Percentiles rank a stretch among this genome's conserved stretches.
Conservation (phyloP, 1,284 basidiomycete genomes). For the Phlebopus sp. region DNA sequence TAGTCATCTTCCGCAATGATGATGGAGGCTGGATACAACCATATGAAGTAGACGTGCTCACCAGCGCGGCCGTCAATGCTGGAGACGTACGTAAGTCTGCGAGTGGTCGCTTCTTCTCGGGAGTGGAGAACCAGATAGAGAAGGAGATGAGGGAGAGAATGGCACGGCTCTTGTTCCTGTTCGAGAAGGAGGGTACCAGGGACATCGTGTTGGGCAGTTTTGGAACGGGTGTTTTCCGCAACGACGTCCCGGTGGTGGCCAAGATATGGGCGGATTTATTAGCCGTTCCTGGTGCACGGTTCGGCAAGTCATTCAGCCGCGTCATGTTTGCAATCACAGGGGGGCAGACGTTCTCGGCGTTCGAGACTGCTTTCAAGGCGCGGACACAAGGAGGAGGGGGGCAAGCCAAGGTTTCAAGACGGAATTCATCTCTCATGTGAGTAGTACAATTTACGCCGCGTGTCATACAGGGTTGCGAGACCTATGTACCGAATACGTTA, state of each 20-base stretch:
- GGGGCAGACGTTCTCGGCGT: conserved; percentile 46
- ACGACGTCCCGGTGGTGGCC: conserved; percentile 54
- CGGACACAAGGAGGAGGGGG: too few relatives aligned
- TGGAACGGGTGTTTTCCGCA: conserved; percentile 71
- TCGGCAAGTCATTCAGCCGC: conserved; percentile 53
- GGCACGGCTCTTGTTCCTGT: conserved; percentile 60
- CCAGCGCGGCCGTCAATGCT: conserved; percentile 70
- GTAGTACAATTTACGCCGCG: too few relatives aligned
- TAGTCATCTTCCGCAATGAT: conserved; percentile 58
- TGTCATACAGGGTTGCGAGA: too few relatives aligned
- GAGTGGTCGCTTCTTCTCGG: conserved; percentile 19
- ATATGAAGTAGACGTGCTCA: conserved; percentile 58
- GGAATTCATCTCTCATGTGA: too few relatives aligned
- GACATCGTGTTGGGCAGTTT: conserved; percentile 69
- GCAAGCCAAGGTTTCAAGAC: too few relatives aligned
- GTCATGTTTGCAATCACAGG: conserved; percentile 69
- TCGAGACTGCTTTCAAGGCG: conserved; percentile 28
- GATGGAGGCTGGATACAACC: conserved; percentile 52
- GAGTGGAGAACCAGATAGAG: conserved; percentile 50
- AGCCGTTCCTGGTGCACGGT: conserved; percentile 44
- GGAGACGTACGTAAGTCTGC: conserved; percentile 49
- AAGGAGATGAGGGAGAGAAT: conserved; percentile 64
- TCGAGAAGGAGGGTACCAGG: conserved; percentile 54
- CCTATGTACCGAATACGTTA: too few relatives aligned
- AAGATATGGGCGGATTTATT: conserved; percentile 60